Conservation (phyloP, 176 grass and related monocot species). For the Puccinellia tenuiflora region DNA sequence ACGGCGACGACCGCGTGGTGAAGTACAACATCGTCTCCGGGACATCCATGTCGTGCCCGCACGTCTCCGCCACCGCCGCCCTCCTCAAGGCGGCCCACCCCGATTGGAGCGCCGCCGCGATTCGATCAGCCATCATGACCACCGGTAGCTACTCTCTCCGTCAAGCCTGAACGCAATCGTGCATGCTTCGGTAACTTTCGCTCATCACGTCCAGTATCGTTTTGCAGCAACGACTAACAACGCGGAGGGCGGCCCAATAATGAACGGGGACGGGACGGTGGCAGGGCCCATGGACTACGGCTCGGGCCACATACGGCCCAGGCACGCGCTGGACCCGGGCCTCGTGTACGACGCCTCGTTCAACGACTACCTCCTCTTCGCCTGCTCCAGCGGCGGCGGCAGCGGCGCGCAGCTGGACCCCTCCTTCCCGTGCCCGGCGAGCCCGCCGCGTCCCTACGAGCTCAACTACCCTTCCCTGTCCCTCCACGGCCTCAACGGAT, state of each 20-base stretch:
- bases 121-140: slow-evolving; percentile 89
- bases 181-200: not conserved
- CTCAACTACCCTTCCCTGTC: slow-evolving; percentile 87
- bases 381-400: slow-evolving; percentile 48
- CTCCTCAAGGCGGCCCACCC: slow-evolving; percentile 68
- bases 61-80: slow-evolving; percentile 68
- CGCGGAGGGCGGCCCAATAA: slow-evolving; percentile 47
- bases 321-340: slow-evolving; percentile 69
- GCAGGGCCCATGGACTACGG: slow-evolving; percentile 76
- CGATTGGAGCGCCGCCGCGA: slow-evolving; percentile 75
- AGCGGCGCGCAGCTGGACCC: slow-evolving; percentile 51
- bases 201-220: not conserved
- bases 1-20: slow-evolving; percentile 64
- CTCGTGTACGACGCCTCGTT: slow-evolving; percentile 84
- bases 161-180: not conserved
- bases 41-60: slow-evolving; percentile 97
- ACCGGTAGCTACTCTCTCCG: slow-evolving; percentile 39
- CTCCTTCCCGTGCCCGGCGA: slow-evolving; percentile 51
- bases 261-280: slow-evolving; percentile 30
- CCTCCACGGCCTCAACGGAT: slow-evolving; percentile 40
- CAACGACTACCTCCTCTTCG: slow-evolving; percentile 78
- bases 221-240: slow-evolving; percentile 36
- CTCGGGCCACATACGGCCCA: slow-evolving; percentile 71
- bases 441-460: slow-evolving; percentile 30
- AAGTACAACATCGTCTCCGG: slow-evolving; percentile 83